Evolutionary conservation across 2,329 filamentous ascomycete genomes (phyloP).

Genomic region (Pseudocercospora pini-densiflorae): DNA sequence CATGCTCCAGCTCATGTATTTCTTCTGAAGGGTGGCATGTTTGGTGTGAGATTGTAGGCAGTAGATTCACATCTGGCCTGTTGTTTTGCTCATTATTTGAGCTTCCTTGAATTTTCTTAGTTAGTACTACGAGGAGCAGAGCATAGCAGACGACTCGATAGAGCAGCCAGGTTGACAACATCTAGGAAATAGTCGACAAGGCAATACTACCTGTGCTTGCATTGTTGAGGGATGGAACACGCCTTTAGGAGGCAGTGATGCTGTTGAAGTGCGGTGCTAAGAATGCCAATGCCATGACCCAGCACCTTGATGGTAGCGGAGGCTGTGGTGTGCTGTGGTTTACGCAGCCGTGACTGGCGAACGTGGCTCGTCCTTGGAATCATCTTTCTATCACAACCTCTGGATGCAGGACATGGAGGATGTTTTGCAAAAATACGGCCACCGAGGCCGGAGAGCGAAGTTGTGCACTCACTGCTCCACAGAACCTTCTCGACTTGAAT

Average conservation of each 20-base stretch:
- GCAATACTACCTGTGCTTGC: background rate
- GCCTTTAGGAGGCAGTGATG: background rate
- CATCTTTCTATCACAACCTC: background rate
- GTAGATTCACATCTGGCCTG: background rate
- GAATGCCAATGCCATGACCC: background rate
- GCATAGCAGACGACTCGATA: background rate
- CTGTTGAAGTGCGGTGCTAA: background rate
- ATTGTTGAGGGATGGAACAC: background rate
- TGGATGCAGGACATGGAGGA: background rate
- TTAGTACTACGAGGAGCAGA: background rate
- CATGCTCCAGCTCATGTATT: conserved; percentile 12
- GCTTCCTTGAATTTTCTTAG: background rate
- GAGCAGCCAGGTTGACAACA: background rate
- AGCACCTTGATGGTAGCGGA: background rate
- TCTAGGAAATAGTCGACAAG: background rate
- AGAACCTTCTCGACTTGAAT: background rate
- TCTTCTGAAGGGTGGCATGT: conserved; percentile 4
- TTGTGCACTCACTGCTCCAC: background rate
- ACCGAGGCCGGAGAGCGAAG: conserved; percentile 1
- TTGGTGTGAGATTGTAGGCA: background rate
- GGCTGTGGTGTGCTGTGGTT: background rate
- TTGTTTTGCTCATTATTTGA: background rate
- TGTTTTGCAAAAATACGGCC: background rate
- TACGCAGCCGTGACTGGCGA: background rate
- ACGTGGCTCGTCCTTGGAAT: background rate